Base-by-base conservation (phyloP, 805 yeast genomes). In the Candida xyloterini region DNA sequence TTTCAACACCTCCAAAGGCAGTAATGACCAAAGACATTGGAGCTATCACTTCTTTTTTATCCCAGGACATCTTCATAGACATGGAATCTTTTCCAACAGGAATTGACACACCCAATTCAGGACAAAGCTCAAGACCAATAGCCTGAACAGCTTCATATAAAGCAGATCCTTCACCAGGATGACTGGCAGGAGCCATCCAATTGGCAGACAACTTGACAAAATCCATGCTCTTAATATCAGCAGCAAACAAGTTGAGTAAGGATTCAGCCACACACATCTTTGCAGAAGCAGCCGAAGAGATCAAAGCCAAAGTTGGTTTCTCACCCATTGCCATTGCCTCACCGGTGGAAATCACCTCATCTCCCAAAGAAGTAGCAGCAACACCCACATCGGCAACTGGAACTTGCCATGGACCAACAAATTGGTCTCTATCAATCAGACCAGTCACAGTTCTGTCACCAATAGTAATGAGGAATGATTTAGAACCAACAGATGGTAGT, bases 61-160 rank as follows among this genome's bases (percentile, higher is more conserved):
- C 86, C 99, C 99, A 93, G 57, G 84, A 82, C 98, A 93, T 93
- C 70, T 89, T 88, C 99, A 93, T 91, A 15, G 98, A 89, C 96
- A 93, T 89, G 25, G 97, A 89, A 65, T 93, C 99, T 68, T 93
- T 93, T 52, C 99, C 99, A 26, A 93, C 99, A 10, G 99, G 99
- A 43, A 93, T 88, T 15, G 95, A 74, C 46, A 93, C 68, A 30
- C 95, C 97, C 50, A 93, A 74, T 44, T 78, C 91, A 15, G 98
- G 97, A 67, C 99, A 93, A 55, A 95, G 73, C 50, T 88, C 97
- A 58, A 90, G 60, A 52, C 97, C 96, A 56, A 93, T 80, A 4
- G 98, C 98, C 66, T 89, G 90, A 33, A 93, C 99, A 33, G 97
- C 99, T 65, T 89, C 96, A 60, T 91, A 93, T 47, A 93, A 71